These are phyloP conservation scores for Gaeumannomyces tritici DNA, from an alignment of 2,329 filamentous ascomycete genomes.

Conservation along the genomic window DNA sequence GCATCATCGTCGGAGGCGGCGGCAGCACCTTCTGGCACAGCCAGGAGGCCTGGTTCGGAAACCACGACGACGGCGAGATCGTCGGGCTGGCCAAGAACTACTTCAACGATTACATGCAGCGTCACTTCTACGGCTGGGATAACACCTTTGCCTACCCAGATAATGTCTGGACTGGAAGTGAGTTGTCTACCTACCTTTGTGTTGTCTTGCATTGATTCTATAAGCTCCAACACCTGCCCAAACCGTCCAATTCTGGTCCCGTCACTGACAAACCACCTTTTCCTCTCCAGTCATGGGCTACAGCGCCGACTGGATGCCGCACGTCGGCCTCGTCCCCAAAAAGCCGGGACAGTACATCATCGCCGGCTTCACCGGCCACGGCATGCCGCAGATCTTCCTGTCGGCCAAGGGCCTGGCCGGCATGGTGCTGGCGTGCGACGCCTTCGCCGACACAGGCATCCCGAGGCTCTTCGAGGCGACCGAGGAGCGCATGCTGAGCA, in stretches of 20 bases:
- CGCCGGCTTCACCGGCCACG: slow-evolving; percentile 40
- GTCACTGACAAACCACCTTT: not conserved
- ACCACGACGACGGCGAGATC: slow-evolving; percentile 31
- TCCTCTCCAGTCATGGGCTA: slow-evolving; percentile 29
- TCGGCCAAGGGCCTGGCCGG: slow-evolving; percentile 26
- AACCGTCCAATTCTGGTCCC: no score
- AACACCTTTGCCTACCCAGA: slow-evolving; percentile 22
- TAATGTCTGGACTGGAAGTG: slow-evolving; percentile 23
- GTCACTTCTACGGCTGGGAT: slow-evolving; percentile 38
- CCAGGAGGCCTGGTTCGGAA: slow-evolving; percentile 31
- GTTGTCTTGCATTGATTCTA: not conserved
- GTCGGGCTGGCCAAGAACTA: slow-evolving; percentile 31
- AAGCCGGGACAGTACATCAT: slow-evolving; percentile 30
- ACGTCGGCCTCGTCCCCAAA: slow-evolving; percentile 32
- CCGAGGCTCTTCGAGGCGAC: slow-evolving; percentile 25
- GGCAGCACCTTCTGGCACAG: slow-evolving; percentile 20
- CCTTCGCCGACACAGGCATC: slow-evolving; percentile 25
- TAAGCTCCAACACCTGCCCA: no score
- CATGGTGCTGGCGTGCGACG: slow-evolving; percentile 23
- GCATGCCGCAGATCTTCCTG: slow-evolving; percentile 36
- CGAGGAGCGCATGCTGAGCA: slow-evolving; percentile 14
- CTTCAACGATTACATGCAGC: slow-evolving; percentile 38
- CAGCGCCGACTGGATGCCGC: slow-evolving; percentile 29
- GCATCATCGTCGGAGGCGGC: slow-evolving; percentile 28
- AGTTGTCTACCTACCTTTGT: slow-evolving; percentile 2